A percentile compares a stretch with the other conserved stretches of the same genome.
These are phyloP conservation scores for Nemania abortiva DNA, from an alignment of 2,329 filamentous ascomycete genomes.

Conservation along the genomic window DNA sequence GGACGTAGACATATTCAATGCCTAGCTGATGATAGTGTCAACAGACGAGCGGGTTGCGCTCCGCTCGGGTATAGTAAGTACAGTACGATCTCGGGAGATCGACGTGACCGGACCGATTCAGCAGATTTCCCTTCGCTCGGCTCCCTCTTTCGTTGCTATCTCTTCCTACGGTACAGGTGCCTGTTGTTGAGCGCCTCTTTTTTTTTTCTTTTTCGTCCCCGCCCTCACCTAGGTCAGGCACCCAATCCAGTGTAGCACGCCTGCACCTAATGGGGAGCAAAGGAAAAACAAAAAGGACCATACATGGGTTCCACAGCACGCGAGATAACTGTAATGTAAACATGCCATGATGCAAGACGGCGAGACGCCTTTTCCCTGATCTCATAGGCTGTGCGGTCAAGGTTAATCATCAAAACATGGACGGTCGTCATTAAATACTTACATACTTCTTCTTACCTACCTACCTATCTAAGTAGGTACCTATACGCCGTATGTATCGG, in stretches of 20 bases:
- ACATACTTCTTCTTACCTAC: not conserved
- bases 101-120: conserved; percentile 5
- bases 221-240: conserved; percentile 24
- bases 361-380: not conserved
- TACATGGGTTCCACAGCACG: conserved; percentile 29
- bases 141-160: not conserved
- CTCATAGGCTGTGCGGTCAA: not conserved
- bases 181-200: not conserved
- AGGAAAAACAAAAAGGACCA: conserved; percentile 22
- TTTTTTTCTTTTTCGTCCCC: conserved; percentile 5
- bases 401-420: conserved; percentile 8
- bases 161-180: not conserved
- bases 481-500: not conserved
- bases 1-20: not conserved
- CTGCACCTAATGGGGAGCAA: not conserved
- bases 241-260: conserved; percentile 3
- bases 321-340: conserved; percentile 20
- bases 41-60: not conserved
- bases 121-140: not conserved
- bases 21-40: not conserved
- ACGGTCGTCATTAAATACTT: not conserved
- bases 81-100: not conserved
- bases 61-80: not conserved
- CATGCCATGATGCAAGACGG: conserved; percentile 1
- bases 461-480: not conserved